Percentiles rank a stretch among this genome's conserved stretches.
Evolutionary conservation across 1,139 yeast species (phyloP).

Genomic region (Ogataea hybrid): DNA sequence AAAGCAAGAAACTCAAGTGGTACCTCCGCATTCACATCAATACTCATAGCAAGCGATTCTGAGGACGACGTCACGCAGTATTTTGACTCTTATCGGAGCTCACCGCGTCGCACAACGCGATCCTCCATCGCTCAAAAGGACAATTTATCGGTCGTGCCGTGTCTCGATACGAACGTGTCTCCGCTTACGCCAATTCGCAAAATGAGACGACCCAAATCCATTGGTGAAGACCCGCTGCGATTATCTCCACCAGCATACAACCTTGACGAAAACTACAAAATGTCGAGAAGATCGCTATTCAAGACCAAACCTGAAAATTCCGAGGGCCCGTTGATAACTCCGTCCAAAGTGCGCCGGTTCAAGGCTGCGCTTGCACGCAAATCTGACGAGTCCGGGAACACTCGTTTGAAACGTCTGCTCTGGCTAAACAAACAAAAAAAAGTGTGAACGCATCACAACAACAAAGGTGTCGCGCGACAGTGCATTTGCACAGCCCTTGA

Average conservation of each 20-base stretch:
- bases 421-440: constrained; percentile 14
- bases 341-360: constrained; percentile 24
- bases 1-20: constrained; percentile 1
- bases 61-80: constrained; percentile 16
- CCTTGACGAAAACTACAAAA: constrained; percentile 12
- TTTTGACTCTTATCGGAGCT: constrained; percentile 6
- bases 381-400: constrained; percentile 14
- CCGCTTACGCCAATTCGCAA: constrained; percentile 6
- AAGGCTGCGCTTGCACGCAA: constrained; percentile 21
- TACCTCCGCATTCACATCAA: constrained; percentile 13
- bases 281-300: constrained; percentile 10
- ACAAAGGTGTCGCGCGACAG: constrained; percentile 3
- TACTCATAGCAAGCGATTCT: constrained; percentile 18
- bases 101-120: constrained; percentile 20
- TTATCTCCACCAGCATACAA: constrained; percentile 15
- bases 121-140: constrained; percentile 22
- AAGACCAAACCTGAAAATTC: constrained; percentile 15
- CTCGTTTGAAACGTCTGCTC: constrained; percentile 17
- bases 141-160: constrained; percentile 15
- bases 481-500: not conserved
- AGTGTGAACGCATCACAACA: not conserved
- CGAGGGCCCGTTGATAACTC: constrained; percentile 21
- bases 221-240: constrained; percentile 21
- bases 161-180: not conserved
- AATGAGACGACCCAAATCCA: constrained; percentile 8